Base-by-base conservation (phyloP, 805 yeast genomes). In the Lachancea lanzarotensis region DNA sequence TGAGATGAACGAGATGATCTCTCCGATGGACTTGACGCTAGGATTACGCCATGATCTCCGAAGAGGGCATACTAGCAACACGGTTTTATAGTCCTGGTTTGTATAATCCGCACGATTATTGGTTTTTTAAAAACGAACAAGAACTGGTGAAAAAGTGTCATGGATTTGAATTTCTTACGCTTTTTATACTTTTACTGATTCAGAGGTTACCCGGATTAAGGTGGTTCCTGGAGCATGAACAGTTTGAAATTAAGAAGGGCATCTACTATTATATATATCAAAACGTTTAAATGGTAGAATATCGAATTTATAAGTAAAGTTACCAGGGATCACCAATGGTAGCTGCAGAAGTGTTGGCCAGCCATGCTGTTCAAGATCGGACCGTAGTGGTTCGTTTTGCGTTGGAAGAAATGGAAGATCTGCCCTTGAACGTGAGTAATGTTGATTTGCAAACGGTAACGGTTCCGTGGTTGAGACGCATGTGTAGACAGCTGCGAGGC, bases 11-110 rank as follows among this genome's bases (percentile, higher is more conserved):
- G 72, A 57, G 60, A 71, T 67, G 49, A 55, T 79, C 84, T 79
- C 80, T 72, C 84, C 84, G 71, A 70, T 63, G 75, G 77, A 78
- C 84, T 73, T 74, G 85, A 79, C 84, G 79, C 84, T 73, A 75
- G 61, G 62, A 58, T 63, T 62, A 57, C 68, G 66, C 67, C 65
- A 57, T 63, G 50, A 49, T 17, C 18, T 35, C 15, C 15, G 18
- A 55, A 50, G 42, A 48, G 54, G 59, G 61, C 42, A 56, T 54
- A 57, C 66, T 77, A 76, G 83, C 84, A 80, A 80, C 86, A 80
- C 86, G 86, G 81, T 67, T 66, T 66, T 73, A 72, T 59, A 75
- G 81, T 77, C 80, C 78, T 75, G 81, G 85, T 76, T 78, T 32
- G 74, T 30, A 42, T 42, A 42, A 42, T 77, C 82, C 85, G 82